These are phyloP conservation scores for Pythium pyrilobum DNA, from an alignment of 352 stramenopile species.

Conservation along the genomic window DNA sequence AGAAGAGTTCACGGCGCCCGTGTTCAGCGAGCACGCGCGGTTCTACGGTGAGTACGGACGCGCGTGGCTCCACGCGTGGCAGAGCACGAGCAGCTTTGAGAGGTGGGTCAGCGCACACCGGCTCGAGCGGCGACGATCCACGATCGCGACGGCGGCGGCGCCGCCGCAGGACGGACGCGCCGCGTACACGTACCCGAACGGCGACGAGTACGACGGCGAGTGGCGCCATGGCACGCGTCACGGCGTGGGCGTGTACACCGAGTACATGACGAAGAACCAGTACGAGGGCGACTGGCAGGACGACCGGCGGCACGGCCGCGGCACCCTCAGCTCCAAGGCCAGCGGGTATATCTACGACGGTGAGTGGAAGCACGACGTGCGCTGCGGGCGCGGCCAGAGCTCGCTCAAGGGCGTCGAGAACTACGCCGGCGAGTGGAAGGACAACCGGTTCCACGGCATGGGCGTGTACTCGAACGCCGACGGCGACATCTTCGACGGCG, in stretches of 20 bases:
- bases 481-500: constrained; percentile 63
- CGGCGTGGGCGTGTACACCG: constrained; percentile 68
- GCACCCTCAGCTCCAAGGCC: constrained; percentile 53
- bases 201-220: constrained; percentile 75
- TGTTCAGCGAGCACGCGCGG: constrained; percentile 32
- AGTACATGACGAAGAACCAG: constrained; percentile 67
- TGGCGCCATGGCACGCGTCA: constrained; percentile 65
- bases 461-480: constrained; percentile 60
- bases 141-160: constrained; percentile 9
- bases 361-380: constrained; percentile 67
- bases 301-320: constrained; percentile 63
- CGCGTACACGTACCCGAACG: constrained; percentile 57
- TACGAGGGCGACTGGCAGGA: constrained; percentile 72
- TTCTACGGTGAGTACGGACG: constrained; percentile 60
- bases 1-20: constrained; percentile 39
- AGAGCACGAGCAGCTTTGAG: constrained; percentile 56
- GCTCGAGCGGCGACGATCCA: constrained; percentile 28
- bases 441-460: constrained; percentile 60
- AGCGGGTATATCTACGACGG: constrained; percentile 76
- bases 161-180: constrained; percentile 41
- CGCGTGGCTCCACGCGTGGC: constrained; percentile 57
- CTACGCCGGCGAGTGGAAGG: constrained; percentile 62
- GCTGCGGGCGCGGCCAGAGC: constrained; percentile 64
- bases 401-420: constrained; percentile 63
- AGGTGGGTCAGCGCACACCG: constrained; percentile 34